These are phyloP conservation scores for Blastobotrys elegans DNA, from an alignment of 1,139 yeast genomes.

Conservation along the genomic window DNA sequence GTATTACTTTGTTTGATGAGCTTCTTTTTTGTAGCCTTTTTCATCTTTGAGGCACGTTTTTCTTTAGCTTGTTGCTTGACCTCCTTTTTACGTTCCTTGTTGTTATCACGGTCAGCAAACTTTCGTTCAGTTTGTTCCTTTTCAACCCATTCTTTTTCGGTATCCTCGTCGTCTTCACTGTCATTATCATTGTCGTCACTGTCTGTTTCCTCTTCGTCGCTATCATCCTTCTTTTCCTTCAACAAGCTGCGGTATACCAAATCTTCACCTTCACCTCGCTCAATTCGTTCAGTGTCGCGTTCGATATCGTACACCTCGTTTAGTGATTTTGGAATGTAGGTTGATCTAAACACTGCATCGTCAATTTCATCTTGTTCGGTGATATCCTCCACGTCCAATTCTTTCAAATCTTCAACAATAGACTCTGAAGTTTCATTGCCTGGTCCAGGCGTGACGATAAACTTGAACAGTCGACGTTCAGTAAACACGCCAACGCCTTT, in stretches of 20 bases:
- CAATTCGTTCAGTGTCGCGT: constrained; percentile 78
- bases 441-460: constrained; percentile 43
- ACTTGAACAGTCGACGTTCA: constrained; percentile 75
- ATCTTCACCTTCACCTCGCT: constrained; percentile 76
- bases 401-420: constrained; percentile 30
- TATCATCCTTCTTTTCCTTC: constrained; percentile 25
- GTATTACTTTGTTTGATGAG: constrained; percentile 29
- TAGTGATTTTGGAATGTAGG: constrained; percentile 70
- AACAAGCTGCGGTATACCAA: constrained; percentile 44
- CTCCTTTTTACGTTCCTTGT: constrained; percentile 77
- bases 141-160: constrained; percentile 44
- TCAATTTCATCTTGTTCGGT: constrained; percentile 53
- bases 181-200: constrained; percentile 28
- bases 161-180: constrained; percentile 37
- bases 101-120: constrained; percentile 76
- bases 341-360: constrained; percentile 82
- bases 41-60: constrained; percentile 84
- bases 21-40: constrained; percentile 79
- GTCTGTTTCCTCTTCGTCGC: constrained; percentile 27
- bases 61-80: constrained; percentile 82
- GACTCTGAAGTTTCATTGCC: constrained; percentile 22
- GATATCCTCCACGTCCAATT: constrained; percentile 34
- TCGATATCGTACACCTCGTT: constrained; percentile 52
- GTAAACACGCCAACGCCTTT: constrained; percentile 73
- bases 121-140: constrained; percentile 51